phyloP scores from a whole-genome alignment of 805 yeast species.

The Metschnikowia matae region DNA sequence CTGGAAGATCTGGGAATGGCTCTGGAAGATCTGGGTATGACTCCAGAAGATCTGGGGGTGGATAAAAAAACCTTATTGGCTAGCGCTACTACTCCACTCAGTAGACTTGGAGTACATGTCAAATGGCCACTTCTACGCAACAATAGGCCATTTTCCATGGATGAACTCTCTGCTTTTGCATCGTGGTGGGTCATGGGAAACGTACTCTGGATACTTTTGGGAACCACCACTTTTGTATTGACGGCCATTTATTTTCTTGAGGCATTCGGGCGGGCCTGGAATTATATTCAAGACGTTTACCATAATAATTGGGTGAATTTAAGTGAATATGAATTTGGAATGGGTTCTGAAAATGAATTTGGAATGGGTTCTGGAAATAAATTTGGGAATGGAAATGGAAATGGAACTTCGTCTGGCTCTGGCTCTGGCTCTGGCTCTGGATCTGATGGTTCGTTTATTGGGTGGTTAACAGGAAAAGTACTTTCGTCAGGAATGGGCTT shows the following conservation, averaged over 20 bases:
- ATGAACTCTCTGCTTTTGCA: conserved; percentile 51
- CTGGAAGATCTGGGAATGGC: background rate
- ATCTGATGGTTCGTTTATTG: conserved; percentile 23
- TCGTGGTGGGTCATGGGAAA: conserved; percentile 59
- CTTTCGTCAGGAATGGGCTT: conserved; percentile 39
- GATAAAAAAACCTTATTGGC: conserved; percentile 21
- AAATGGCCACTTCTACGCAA: conserved; percentile 50
- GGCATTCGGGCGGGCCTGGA: conserved; percentile 23
- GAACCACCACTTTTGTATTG: conserved; percentile 55
- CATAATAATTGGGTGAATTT: too few species aligned
- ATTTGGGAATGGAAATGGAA: background rate
- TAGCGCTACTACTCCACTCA: conserved; percentile 27
- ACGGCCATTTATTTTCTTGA: conserved; percentile 44
- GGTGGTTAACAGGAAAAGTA: conserved; percentile 32
- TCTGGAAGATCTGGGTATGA: background rate
- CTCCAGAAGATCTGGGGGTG: too few species aligned
- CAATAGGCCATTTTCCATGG: conserved; percentile 45
- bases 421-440: too few species aligned
- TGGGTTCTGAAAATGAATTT: background rate
- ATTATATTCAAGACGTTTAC: background rate
- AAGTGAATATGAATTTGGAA: background rate
- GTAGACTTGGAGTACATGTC: conserved; percentile 33
- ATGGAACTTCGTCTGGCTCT: background rate
- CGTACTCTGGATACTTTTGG: conserved; percentile 49
- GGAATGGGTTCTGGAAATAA: too few species aligned